phyloP scores from a whole-genome alignment of 2,329 filamentous ascomycete species.

The Dichotomopilus funicola region DNA sequence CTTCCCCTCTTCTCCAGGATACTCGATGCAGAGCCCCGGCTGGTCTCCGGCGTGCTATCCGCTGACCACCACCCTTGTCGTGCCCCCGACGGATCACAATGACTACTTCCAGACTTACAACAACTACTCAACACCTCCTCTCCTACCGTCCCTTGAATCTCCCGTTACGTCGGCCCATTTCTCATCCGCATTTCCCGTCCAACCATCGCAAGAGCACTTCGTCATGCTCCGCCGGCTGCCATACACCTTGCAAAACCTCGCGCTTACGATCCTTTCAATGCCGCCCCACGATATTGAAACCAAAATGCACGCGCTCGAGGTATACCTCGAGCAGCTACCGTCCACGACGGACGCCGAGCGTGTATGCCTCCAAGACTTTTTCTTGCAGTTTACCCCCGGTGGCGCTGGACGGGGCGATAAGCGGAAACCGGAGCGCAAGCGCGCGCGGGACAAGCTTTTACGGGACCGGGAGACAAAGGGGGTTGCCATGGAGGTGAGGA shows the following conservation, averaged over 20 bases:
- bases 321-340: slow-evolving; percentile 38
- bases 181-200: background rate
- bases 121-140: background rate
- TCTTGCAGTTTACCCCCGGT: slow-evolving; percentile 39
- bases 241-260: background rate
- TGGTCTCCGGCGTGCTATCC: background rate
- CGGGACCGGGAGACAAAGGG: slow-evolving; percentile 62
- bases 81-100: background rate
- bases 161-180: background rate
- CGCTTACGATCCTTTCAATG: background rate
- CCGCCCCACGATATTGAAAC: slow-evolving; percentile 9
- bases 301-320: slow-evolving; percentile 43
- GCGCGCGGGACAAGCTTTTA: slow-evolving; percentile 78
- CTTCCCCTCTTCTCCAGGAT: background rate
- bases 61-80: background rate
- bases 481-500: slow-evolving; percentile 71
- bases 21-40: background rate
- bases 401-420: background rate
- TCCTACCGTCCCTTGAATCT: slow-evolving; percentile 1
- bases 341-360: slow-evolving; percentile 33
- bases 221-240: slow-evolving; percentile 9
- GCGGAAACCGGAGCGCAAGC: slow-evolving; percentile 52
- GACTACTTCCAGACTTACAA: background rate
- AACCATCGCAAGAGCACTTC: background rate
- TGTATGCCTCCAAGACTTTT: slow-evolving; percentile 43